A percentile compares a stretch with the other conserved stretches of the same genome.
Conservation (phyloP, 176 grass and related monocot species). For the Metroxylon sagu region DNA sequence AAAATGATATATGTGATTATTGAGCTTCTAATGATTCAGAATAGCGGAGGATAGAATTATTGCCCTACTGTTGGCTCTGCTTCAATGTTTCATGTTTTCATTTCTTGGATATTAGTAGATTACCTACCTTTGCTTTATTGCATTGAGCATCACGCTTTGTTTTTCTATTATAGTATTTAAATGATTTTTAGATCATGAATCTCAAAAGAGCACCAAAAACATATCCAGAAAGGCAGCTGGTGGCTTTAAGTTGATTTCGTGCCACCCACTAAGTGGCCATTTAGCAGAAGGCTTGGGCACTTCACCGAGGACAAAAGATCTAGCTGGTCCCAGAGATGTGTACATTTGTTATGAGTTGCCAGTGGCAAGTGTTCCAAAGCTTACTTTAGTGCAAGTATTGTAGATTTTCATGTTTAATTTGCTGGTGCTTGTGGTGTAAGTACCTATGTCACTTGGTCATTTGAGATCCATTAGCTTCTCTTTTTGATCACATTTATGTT, state of each 20-base stretch:
- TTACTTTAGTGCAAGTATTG: slow-evolving; percentile 62
- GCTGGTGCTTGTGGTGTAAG: background rate
- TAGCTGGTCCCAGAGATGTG: slow-evolving; percentile 29
- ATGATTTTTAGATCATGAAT: slow-evolving; percentile 17
- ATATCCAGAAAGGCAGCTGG: slow-evolving; percentile 60
- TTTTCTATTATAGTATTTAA: background rate
- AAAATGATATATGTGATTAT: no score
- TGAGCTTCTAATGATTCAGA: no score
- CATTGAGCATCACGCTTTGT: no score
- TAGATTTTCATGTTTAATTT: slow-evolving; percentile 1
- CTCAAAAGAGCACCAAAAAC: slow-evolving; percentile 24
- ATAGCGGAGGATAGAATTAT: no score
- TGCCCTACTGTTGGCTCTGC: no score
- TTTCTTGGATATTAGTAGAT: no score
- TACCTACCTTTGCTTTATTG: no score
- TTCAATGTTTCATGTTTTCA: no score
- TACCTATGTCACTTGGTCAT: no score
- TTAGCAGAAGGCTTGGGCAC: slow-evolving; percentile 16
- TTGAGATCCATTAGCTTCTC: no score
- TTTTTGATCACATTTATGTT: no score
- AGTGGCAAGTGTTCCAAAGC: slow-evolving; percentile 33
- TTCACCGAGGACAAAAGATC: slow-evolving; percentile 25
- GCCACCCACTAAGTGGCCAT: slow-evolving; percentile 30
- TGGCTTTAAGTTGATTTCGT: slow-evolving; percentile 78
- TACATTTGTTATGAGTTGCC: slow-evolving; percentile 42